Evolutionary conservation across 306 rosid species (phyloP).

Genomic region (Corylus heterophylla): DNA sequence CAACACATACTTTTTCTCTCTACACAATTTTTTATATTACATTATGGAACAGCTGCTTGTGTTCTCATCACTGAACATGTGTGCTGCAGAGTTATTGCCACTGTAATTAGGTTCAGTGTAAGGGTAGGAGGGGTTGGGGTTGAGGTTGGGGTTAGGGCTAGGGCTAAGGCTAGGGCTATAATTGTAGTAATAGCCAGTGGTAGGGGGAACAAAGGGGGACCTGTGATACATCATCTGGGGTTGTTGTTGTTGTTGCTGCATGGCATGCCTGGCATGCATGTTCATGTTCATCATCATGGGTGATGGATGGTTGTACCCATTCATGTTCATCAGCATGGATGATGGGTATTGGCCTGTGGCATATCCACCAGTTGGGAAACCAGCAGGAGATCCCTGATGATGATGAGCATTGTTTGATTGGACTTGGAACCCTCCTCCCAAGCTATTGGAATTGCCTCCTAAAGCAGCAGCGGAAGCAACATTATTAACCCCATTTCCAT

Average conservation of each 20-base stretch:
- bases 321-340: constrained; percentile 54
- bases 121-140: constrained; percentile 24
- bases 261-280: constrained; percentile 57
- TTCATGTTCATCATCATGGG: constrained; percentile 67
- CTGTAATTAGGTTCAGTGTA: constrained; percentile 39
- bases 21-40: constrained; percentile 32
- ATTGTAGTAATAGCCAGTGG: constrained; percentile 69
- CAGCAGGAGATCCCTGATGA: constrained; percentile 37
- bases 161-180: constrained; percentile 48
- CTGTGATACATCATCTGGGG: constrained; percentile 92
- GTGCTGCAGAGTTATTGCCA: constrained; percentile 55
- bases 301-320: constrained; percentile 56
- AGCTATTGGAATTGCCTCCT: constrained; percentile 45
- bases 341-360: constrained; percentile 53
- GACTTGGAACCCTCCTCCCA: constrained; percentile 53
- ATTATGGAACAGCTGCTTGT: constrained; percentile 72
- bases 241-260: constrained; percentile 38
- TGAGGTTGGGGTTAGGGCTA: constrained; percentile 22
- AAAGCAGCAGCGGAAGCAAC: constrained; percentile 35
- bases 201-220: constrained; percentile 66
- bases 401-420: constrained; percentile 37
- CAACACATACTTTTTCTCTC: constrained; percentile 26
- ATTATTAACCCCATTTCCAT: constrained; percentile 41
- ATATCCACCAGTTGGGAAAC: constrained; percentile 42
- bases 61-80: constrained; percentile 84